These are phyloP conservation scores for Penicillium antarcticum DNA, from an alignment of 495 filamentous ascomycete genomes.

Conservation along the genomic window DNA sequence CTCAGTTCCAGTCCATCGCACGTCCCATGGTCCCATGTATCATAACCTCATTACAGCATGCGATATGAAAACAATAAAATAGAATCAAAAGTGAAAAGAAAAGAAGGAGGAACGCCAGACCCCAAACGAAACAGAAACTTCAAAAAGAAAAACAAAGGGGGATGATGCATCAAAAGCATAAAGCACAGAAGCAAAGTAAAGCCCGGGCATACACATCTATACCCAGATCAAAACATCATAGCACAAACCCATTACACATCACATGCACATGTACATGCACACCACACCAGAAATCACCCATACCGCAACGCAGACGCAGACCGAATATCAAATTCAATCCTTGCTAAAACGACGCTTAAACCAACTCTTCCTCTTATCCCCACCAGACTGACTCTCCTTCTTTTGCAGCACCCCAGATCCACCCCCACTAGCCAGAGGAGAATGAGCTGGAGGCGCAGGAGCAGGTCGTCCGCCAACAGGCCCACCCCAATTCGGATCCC, in stretches of 20 bases:
- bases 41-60: constrained; percentile 32
- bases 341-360: constrained; percentile 80
- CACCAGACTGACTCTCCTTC: constrained; percentile 2
- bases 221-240: background rate
- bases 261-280: too few relatives aligned
- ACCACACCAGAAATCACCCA: too few relatives aligned
- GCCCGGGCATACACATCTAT: background rate
- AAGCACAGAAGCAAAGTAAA: background rate
- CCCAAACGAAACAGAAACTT: constrained; percentile 12
- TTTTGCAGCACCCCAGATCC: background rate
- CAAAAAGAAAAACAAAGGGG: too few relatives aligned
- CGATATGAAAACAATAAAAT: background rate
- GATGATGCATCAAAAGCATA: background rate
- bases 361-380: constrained; percentile 84
- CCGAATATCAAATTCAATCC: constrained; percentile 20
- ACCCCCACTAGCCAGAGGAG: constrained; percentile 8
- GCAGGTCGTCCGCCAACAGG: constrained; percentile 23
- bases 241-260: background rate
- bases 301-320: too few relatives aligned
- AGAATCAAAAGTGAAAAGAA: constrained; percentile 1
- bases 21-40: constrained; percentile 24
- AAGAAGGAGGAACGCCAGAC: constrained; percentile 2
- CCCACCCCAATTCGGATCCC: constrained; percentile 21
- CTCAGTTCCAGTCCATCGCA: constrained; percentile 1
- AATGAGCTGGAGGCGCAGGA: constrained; percentile 14